These are phyloP conservation scores for Pyrus betulifolia DNA, from an alignment of 306 rosid genomes.

Conservation along the genomic window DNA sequence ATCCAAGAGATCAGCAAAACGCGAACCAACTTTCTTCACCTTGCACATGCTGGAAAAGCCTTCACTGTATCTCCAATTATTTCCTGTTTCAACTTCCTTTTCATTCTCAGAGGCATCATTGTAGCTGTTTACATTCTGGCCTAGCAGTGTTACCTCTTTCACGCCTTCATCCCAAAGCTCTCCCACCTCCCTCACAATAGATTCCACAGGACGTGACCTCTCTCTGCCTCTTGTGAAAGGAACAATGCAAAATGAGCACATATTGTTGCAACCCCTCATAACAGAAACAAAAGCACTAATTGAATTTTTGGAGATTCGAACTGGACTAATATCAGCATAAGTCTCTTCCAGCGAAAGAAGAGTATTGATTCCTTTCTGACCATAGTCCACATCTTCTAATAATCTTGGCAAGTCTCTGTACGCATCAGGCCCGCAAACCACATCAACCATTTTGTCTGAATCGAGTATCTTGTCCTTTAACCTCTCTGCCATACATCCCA, in stretches of 20 bases:
- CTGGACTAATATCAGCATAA: constrained; percentile 88
- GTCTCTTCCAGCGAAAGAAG: constrained; percentile 96
- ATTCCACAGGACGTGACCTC: constrained; percentile 85
- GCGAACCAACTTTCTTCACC: constrained; percentile 79
- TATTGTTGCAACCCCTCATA: constrained; percentile 98
- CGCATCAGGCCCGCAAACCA: constrained; percentile 96
- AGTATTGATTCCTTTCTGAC: constrained; percentile 94
- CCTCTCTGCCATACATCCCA: constrained; percentile 99
- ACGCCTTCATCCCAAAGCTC: constrained; percentile 90
- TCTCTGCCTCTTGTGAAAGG: constrained; percentile 97
- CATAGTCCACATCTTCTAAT: constrained; percentile 81
- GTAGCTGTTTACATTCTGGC: constrained; percentile 96
- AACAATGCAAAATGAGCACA: constrained; percentile 96
- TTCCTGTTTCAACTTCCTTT: constrained; percentile 52
- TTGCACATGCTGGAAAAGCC: constrained; percentile 77
- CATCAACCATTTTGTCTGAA: constrained; percentile 95
- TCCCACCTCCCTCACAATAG: constrained; percentile 81
- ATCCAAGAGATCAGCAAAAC: constrained; percentile 85
- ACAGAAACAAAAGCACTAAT: constrained; percentile 82
- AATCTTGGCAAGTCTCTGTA: constrained; percentile 83
- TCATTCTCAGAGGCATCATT: constrained; percentile 62
- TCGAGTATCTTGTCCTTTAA: constrained; percentile 88
- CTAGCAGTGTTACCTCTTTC: constrained; percentile 92
- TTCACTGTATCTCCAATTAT: constrained; percentile 76
- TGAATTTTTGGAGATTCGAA: constrained; percentile 75